A percentile compares a stretch with the other conserved stretches of the same genome.
These are phyloP conservation scores for Entamoeba moshkovskii DNA, from an alignment of 208 protist species.

Conservation along the genomic window DNA sequence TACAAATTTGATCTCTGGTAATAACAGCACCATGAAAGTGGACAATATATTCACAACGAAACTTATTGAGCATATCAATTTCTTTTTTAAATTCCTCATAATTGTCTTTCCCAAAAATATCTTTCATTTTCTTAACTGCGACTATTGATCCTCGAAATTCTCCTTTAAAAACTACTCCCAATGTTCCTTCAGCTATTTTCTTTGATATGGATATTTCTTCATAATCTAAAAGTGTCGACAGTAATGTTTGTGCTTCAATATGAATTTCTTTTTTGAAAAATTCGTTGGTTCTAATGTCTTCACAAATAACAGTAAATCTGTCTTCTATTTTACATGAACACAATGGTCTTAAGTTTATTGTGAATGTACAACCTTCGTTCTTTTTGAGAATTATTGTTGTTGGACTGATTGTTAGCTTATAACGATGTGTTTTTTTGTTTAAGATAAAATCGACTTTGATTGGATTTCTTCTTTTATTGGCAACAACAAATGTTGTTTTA, in stretches of 20 bases:
- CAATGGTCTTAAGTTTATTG: neutral
- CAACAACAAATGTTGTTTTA: neutral
- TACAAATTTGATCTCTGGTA: neutral
- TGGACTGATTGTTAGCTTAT: neutral
- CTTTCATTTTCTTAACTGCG: neutral
- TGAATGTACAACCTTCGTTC: neutral
- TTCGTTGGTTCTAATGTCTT: too few relatives aligned
- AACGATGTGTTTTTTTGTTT: neutral
- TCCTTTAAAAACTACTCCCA: neutral
- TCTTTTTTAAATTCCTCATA: neutral
- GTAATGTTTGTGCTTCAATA: neutral
- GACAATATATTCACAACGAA: neutral
- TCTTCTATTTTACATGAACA: neutral
- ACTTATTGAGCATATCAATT: neutral
- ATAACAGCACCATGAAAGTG: neutral
- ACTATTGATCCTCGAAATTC: neutral
- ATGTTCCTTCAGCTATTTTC: neutral
- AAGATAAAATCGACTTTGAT: neutral
- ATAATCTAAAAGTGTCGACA: neutral
- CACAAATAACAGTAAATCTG: neutral
- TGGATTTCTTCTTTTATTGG: neutral
- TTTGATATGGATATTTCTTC: neutral
- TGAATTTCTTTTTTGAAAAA: neutral
- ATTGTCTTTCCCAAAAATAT: neutral
- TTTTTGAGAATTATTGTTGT: neutral